These are phyloP conservation scores for Colletotrichum lupini DNA, from an alignment of 2,329 filamentous ascomycete genomes.

Conservation along the genomic window DNA sequence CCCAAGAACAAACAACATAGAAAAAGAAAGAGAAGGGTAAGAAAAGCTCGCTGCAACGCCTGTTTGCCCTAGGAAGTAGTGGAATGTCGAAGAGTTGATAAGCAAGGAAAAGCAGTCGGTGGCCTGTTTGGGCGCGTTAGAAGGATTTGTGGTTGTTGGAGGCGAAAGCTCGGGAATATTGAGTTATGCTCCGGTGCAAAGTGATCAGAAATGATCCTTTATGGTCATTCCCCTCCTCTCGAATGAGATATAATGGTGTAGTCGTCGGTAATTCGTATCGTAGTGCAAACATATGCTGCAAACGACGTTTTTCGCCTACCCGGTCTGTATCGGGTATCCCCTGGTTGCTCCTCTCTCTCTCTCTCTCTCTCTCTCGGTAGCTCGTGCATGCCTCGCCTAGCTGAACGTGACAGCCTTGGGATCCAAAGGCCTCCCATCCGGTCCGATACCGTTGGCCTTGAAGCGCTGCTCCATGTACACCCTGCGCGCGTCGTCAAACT, in stretches of 20 bases:
- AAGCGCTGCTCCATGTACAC: conserved; percentile 89
- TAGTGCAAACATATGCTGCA: neutral
- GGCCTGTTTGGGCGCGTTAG: neutral
- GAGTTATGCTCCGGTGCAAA: neutral
- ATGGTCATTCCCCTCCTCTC: neutral
- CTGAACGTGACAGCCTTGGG: conserved; percentile 97
- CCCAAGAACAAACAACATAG: neutral
- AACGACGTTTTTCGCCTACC: neutral
- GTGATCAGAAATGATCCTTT: neutral
- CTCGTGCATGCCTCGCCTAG: conserved; percentile 44
- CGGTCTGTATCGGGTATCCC: neutral
- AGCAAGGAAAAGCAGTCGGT: neutral
- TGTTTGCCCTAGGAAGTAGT: conserved; percentile 1
- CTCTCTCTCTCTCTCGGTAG: neutral
- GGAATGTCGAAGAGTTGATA: neutral
- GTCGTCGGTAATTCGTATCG: neutral
- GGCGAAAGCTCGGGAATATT: neutral
- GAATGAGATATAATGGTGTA: neutral
- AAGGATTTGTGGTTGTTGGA: neutral
- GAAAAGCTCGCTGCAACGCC: conserved; percentile 4
- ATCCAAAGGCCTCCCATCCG: conserved; percentile 88
- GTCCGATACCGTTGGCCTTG: conserved; percentile 86
- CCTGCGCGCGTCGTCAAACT: conserved; percentile 91
- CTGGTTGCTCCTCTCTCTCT: neutral
- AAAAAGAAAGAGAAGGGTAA: neutral